phyloP scores from a whole-genome alignment of 2,329 filamentous ascomycete genomes.

The Westerdykella ornata region DNA sequence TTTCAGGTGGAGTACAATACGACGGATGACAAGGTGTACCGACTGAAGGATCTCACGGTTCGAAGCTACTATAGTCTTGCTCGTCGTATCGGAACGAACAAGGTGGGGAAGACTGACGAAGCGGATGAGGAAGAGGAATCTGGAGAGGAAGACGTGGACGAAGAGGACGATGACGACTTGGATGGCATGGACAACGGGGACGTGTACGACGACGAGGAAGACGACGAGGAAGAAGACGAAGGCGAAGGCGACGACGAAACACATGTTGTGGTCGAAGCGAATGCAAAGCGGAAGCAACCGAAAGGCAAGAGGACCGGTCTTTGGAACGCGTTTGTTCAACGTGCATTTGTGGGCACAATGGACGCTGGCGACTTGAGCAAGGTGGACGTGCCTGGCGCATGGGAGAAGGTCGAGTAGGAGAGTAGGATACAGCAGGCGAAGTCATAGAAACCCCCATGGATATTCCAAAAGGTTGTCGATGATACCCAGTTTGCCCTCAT shows the following conservation, averaged over 20 bases:
- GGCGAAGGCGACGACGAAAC: constrained; percentile 39
- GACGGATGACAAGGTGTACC: constrained; percentile 65
- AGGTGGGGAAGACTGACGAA: constrained; percentile 13
- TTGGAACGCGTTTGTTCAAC: constrained; percentile 70
- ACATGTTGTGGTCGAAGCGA: constrained; percentile 44
- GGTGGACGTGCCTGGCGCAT: constrained; percentile 11
- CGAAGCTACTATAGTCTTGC: constrained; percentile 74
- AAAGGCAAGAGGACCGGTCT: constrained; percentile 50
- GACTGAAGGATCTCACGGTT: constrained; percentile 76
- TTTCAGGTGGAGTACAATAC: constrained; percentile 87
- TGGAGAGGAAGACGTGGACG: constrained; percentile 11
- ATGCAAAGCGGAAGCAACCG: constrained; percentile 45
- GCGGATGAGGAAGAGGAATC: constrained; percentile 15
- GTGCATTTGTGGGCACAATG: constrained; percentile 73
- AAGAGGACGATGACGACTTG: constrained; percentile 12
- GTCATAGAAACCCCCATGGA: too few species aligned
- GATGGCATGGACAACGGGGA: constrained; percentile 12
- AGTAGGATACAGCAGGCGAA: too few species aligned
- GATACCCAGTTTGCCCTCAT: too few species aligned
- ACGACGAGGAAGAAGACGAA: constrained; percentile 25
- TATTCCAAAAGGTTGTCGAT: too few species aligned
- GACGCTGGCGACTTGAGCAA: constrained; percentile 57
- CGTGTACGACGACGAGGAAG: constrained; percentile 15
- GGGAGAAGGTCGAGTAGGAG: too few species aligned
- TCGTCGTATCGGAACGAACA: constrained; percentile 61